These are phyloP conservation scores for Trifolium subterraneum DNA, from an alignment of 306 rosid species.

Conservation along the genomic window DNA sequence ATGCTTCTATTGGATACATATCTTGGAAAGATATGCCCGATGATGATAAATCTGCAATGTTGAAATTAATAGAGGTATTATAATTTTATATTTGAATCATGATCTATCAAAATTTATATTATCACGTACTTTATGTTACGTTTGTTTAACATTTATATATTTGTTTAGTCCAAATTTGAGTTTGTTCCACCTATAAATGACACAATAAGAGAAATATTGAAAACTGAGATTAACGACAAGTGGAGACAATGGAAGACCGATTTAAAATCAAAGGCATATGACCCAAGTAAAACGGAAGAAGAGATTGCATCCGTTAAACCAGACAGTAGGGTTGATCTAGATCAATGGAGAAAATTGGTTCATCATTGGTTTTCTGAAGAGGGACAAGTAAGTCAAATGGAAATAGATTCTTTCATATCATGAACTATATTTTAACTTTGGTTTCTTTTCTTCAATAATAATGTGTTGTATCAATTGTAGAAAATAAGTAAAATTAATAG, in stretches of 20 bases:
- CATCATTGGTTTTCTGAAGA: too few species aligned
- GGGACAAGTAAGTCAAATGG: too few species aligned
- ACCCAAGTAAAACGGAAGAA: too few species aligned
- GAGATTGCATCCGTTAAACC: too few species aligned
- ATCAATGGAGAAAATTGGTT: too few species aligned
- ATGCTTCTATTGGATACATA: background rate
- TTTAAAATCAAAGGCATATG: too few species aligned
- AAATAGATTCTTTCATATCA: too few species aligned
- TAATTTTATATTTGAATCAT: background rate
- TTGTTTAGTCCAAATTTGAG: background rate
- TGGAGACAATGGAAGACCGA: background rate
- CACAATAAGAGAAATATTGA: background rate
- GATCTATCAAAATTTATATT: background rate
- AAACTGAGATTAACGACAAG: background rate
- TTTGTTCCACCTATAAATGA: constrained; percentile 1
- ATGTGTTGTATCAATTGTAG: too few species aligned
- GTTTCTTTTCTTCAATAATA: too few species aligned
- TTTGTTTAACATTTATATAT: background rate
- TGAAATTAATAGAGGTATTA: background rate
- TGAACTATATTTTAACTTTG: too few species aligned
- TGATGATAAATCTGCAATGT: background rate
- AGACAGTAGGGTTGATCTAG: too few species aligned
- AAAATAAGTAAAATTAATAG: too few species aligned
- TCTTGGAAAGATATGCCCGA: background rate
- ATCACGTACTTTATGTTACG: background rate